These are phyloP conservation scores for Sarocladiaceae sp. DNA, from an alignment of 2,329 filamentous ascomycete genomes.

Conservation along the genomic window DNA sequence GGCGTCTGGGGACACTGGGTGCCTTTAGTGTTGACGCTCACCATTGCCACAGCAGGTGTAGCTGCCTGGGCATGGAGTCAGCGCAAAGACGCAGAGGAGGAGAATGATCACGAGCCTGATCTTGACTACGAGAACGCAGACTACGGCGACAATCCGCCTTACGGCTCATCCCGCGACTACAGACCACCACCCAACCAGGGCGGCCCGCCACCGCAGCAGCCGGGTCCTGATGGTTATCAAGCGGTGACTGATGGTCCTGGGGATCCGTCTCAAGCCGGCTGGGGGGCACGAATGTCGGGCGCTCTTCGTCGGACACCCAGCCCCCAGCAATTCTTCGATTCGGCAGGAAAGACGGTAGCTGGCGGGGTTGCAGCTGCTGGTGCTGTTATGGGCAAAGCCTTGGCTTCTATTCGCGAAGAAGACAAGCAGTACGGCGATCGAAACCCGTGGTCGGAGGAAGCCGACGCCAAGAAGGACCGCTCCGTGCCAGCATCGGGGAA, in stretches of 20 bases:
- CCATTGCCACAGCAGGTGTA: conserved; percentile 79
- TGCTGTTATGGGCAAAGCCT: conserved; percentile 74
- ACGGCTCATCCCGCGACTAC: conserved; percentile 36
- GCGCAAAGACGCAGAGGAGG: conserved; percentile 69
- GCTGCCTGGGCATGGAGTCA: conserved; percentile 95
- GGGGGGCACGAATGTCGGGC: conserved; percentile 75
- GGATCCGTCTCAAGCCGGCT: conserved; percentile 42
- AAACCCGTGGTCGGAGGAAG: conserved; percentile 89
- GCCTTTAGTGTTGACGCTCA: conserved; percentile 80
- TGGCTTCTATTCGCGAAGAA: conserved; percentile 81
- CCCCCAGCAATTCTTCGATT: conserved; percentile 83
- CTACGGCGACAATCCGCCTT: conserved; percentile 49
- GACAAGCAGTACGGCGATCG: conserved; percentile 81
- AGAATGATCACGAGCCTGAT: conserved; percentile 46
- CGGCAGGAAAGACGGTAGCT: conserved; percentile 73
- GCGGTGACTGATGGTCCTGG: conserved; percentile 10
- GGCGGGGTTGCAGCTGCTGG: conserved; percentile 81
- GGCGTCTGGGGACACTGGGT: conserved; percentile 80
- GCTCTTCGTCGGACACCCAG: conserved; percentile 78
- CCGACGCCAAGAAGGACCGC: conserved; percentile 56
- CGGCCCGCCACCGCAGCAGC: conserved; percentile 28
- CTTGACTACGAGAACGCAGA: conserved; percentile 44
- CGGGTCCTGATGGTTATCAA: conserved; percentile 26
- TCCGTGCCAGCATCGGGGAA: conserved; percentile 33
- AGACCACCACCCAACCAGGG: conserved; percentile 31